Conservation (phyloP, 441 rosid genomes). For the Erysimum cheiri region DNA sequence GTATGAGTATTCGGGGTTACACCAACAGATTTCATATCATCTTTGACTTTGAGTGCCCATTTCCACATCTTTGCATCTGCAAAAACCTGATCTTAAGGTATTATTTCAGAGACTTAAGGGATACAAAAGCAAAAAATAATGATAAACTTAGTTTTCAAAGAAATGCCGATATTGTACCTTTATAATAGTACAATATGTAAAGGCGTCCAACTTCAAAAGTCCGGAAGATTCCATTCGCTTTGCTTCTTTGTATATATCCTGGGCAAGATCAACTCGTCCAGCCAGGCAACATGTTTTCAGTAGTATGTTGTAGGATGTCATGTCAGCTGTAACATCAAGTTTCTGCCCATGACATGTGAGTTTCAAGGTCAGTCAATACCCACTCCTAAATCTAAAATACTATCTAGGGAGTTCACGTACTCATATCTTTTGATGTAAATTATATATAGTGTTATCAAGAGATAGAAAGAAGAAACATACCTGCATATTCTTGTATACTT, state of each 20-base stretch:
- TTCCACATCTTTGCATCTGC: conserved; percentile 94
- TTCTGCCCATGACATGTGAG: conserved; percentile 55
- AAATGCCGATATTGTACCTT: conserved; percentile 56
- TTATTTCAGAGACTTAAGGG: conserved; percentile 16
- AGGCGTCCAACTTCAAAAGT: conserved; percentile 72
- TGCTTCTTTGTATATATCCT: conserved; percentile 77
- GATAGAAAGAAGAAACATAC: conserved; percentile 52
- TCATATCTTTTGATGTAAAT: neutral
- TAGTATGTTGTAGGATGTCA: conserved; percentile 89
- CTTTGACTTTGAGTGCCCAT: conserved; percentile 84
- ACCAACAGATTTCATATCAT: conserved; percentile 81
- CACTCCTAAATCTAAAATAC: conserved; percentile 1
- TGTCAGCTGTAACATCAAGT: conserved; percentile 67
- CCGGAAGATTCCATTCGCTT: conserved; percentile 73
- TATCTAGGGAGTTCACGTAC: conserved; percentile 21
- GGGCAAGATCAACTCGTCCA: conserved; percentile 88
- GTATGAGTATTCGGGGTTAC: conserved; percentile 76
- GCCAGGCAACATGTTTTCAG: conserved; percentile 91
- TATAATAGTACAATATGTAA: conserved; percentile 90
- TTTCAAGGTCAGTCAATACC: conserved; percentile 26
- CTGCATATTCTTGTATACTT: conserved; percentile 75
- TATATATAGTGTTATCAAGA: conserved; percentile 11
- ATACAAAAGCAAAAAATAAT: conserved; percentile 9
- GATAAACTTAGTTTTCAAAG: conserved; percentile 7
- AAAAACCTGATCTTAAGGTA: conserved; percentile 61